phyloP scores from a whole-genome alignment of 225 moss, liverwort and hornwort genomes.

The Asterella californica region DNA sequence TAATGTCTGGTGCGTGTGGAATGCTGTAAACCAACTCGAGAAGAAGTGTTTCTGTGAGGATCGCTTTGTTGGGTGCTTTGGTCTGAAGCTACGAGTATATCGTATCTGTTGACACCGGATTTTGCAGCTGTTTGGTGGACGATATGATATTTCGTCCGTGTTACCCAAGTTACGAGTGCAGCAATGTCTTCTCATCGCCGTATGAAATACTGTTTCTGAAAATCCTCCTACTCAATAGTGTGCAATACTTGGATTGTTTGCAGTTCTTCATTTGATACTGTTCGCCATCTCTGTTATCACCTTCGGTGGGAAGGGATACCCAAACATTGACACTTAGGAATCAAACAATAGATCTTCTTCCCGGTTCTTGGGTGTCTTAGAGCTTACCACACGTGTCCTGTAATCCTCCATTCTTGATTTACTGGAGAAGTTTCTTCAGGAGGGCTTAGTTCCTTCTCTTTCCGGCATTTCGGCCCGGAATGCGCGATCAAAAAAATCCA shows the following conservation, averaged over 20 bases:
- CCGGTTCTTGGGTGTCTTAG: neutral
- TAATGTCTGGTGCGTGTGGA: neutral
- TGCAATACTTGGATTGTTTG: neutral
- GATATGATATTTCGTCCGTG: neutral
- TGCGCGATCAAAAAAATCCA: neutral
- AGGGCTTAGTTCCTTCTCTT: neutral
- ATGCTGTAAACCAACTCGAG: neutral
- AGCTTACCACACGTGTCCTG: neutral
- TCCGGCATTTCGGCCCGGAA: too few relatives aligned
- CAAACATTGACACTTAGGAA: neutral
- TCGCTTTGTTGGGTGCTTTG: neutral
- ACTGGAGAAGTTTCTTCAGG: neutral
- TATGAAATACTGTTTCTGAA: neutral
- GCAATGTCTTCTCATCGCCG: neutral
- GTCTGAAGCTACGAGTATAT: neutral
- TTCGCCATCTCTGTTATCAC: neutral
- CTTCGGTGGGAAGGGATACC: neutral
- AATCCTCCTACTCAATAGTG: neutral
- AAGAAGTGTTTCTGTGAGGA: neutral
- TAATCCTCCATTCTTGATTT: conserved; percentile 4
- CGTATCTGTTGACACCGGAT: neutral
- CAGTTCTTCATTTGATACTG: neutral
- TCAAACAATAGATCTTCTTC: neutral
- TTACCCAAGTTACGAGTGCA: neutral
- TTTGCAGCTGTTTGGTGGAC: neutral